Percentiles rank a stretch among this genome's conserved stretches.
Evolutionary conservation across 176 grass and related monocot species (phyloP).

Genomic region (Aegilops speltoides): DNA sequence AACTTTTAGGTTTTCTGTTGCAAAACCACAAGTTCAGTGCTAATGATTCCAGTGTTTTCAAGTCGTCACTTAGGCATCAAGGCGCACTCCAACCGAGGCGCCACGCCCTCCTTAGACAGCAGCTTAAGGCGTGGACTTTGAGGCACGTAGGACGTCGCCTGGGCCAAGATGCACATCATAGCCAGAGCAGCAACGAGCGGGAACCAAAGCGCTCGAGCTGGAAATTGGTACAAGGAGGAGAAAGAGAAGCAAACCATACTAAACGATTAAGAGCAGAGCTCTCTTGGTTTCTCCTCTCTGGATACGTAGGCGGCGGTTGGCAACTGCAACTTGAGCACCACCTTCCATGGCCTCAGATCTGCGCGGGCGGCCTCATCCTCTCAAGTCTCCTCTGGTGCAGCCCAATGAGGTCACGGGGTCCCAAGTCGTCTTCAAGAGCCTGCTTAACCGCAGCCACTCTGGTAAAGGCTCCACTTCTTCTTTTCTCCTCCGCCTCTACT

Average conservation of each 20-base stretch:
- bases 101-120: not conserved
- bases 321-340: not conserved
- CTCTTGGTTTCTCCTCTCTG: too few relatives aligned
- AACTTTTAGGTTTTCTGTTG: not conserved
- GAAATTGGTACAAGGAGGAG: not conserved
- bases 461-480: not conserved
- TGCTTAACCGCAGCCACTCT: not conserved
- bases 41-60: not conserved
- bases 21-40: not conserved
- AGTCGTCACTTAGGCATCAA: not conserved
- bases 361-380: not conserved
- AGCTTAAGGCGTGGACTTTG: not conserved
- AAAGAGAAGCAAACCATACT: not conserved
- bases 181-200: not conserved
- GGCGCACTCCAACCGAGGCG: not conserved
- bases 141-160: not conserved
- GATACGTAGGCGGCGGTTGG: not conserved
- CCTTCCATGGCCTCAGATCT: not conserved
- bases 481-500: not conserved
- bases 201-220: not conserved
- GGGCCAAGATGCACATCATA: not conserved
- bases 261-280: not conserved
- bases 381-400: not conserved
- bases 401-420: not conserved
- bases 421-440: not conserved